phyloP scores from a whole-genome alignment of 257 asterid species.

The Lantana camara region DNA sequence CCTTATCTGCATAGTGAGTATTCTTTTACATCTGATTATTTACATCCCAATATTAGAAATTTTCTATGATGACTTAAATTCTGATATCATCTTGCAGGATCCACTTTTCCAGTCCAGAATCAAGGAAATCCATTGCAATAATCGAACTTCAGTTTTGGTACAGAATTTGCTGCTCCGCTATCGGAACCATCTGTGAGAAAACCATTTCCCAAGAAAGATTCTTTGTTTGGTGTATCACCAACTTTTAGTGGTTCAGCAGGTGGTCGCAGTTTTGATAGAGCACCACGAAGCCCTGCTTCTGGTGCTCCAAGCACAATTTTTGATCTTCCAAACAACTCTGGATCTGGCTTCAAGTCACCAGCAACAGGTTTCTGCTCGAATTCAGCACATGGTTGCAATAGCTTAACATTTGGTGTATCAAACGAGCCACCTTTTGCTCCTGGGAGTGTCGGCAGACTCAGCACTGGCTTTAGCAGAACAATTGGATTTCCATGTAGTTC shows the following conservation, averaged over 20 bases:
- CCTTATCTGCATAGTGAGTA: no score
- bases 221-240: background rate
- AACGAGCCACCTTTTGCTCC: background rate
- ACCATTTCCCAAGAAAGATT: conserved; percentile 6
- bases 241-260: no score
- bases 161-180: background rate
- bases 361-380: background rate
- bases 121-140: conserved; percentile 25
- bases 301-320: background rate
- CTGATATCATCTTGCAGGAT: conserved; percentile 21
- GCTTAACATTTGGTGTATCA: conserved; percentile 2
- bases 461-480: no score
- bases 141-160: conserved; percentile 8
- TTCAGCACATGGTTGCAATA: background rate
- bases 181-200: background rate
- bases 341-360: conserved; percentile 1
- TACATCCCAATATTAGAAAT: no score
- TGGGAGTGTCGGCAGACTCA: no score
- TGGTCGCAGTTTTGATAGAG: background rate
- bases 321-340: background rate
- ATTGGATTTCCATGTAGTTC: no score
- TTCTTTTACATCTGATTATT: background rate
- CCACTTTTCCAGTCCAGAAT: conserved; percentile 8
- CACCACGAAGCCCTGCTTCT: background rate
- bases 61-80: background rate